Percentiles rank a stretch among this genome's conserved stretches.
phyloP scores from a whole-genome alignment of 2,329 filamentous ascomycete genomes.

The Sarocladium oryzae region DNA sequence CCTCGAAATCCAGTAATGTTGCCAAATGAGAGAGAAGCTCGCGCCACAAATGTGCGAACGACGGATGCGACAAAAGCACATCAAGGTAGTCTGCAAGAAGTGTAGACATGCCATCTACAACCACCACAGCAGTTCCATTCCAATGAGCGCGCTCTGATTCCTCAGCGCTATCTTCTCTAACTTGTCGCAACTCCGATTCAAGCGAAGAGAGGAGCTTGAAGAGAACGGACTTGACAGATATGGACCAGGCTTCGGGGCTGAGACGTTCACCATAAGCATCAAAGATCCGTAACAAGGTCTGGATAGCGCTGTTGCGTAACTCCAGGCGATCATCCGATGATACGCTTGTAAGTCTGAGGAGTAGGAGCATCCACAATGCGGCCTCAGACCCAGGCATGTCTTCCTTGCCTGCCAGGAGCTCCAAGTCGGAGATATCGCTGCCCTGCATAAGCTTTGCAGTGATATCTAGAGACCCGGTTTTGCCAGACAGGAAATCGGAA shows the following conservation, averaged over 20 bases:
- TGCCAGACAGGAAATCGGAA: conserved; percentile 73
- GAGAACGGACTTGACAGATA: conserved; percentile 74
- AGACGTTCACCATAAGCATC: conserved; percentile 83
- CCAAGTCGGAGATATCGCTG: conserved; percentile 43
- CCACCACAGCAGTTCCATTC: conserved; percentile 68
- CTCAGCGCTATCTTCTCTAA: conserved; percentile 30
- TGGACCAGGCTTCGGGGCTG: conserved; percentile 70
- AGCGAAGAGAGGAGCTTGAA: conserved; percentile 71
- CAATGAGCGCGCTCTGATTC: conserved; percentile 49
- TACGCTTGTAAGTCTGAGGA: conserved; percentile 64
- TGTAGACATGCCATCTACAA: conserved; percentile 65
- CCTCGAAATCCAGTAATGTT: conserved; percentile 52
- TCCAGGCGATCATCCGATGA: conserved; percentile 68
- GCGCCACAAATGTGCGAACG: conserved; percentile 69
- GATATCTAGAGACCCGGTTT: conserved; percentile 51
- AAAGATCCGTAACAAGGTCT: conserved; percentile 85
- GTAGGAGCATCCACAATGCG: conserved; percentile 71
- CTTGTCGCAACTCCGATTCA: conserved; percentile 44
- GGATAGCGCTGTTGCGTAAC: conserved; percentile 79
- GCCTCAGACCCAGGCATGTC: conserved; percentile 57
- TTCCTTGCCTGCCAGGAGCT: conserved; percentile 51
- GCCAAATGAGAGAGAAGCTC: conserved; percentile 66
- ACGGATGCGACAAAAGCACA: conserved; percentile 56
- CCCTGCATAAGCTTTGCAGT: conserved; percentile 49
- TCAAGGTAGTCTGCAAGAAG: conserved; percentile 73